Conservation (phyloP, 495 filamentous ascomycete species). For the Articulospora tetracladia region DNA sequence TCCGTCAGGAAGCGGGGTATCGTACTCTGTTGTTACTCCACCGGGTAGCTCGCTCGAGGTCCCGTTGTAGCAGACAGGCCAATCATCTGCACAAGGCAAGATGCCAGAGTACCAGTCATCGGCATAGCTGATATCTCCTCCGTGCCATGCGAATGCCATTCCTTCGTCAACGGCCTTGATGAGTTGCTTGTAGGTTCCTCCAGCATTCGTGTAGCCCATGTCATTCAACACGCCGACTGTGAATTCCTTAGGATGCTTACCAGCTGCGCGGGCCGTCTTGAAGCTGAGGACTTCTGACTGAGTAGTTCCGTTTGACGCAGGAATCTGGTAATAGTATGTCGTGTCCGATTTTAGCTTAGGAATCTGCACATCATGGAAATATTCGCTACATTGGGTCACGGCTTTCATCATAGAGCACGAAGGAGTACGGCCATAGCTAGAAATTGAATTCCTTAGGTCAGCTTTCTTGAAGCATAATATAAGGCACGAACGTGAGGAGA, state of each 20-base stretch:
- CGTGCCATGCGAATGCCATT: conserved; percentile 47
- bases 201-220: conserved; percentile 43
- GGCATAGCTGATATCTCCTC: conserved; percentile 45
- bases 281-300: conserved; percentile 30
- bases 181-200: conserved; percentile 41
- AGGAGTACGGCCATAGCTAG: conserved; percentile 47
- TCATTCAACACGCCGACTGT: conserved; percentile 43
- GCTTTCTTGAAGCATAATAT: not conserved
- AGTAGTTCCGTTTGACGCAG: conserved; percentile 37
- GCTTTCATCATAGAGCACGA: conserved; percentile 39
- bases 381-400: conserved; percentile 48
- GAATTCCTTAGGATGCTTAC: conserved; percentile 36
- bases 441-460: not conserved
- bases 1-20: conserved; percentile 39
- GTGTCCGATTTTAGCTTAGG: conserved; percentile 34
- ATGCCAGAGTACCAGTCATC: conserved; percentile 49
- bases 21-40: conserved; percentile 34
- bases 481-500: no score
- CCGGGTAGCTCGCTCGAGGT: conserved; percentile 36
- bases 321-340: conserved; percentile 44
- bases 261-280: conserved; percentile 35
- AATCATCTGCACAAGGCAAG: conserved; percentile 42
- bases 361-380: conserved; percentile 41
- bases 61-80: conserved; percentile 53
- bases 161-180: conserved; percentile 34